Evolutionary conservation across 2,329 filamentous ascomycete species (phyloP).

Genomic region (Fusarium sp.): DNA sequence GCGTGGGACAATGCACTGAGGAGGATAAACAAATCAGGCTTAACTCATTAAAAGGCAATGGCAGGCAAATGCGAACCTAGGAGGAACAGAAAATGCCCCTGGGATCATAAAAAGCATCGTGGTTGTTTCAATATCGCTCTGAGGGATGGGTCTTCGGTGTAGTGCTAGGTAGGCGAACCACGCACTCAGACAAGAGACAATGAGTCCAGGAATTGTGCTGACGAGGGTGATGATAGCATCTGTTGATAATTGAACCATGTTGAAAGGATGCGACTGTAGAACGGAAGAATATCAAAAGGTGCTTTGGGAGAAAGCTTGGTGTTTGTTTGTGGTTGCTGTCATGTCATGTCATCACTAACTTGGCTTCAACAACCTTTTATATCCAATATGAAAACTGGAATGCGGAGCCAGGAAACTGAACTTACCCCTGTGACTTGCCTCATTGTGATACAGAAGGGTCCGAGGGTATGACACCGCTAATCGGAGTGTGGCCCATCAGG

Average conservation of each 20-base stretch:
- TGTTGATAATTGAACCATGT: not conserved
- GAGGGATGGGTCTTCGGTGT: not conserved
- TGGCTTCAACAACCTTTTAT: not conserved
- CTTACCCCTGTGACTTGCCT: too few species aligned
- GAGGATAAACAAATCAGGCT: not conserved
- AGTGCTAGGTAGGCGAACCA: slow-evolving; percentile 4
- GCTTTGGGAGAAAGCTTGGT: not conserved
- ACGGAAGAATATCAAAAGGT: not conserved
- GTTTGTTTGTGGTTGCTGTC: not conserved
- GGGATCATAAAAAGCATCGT: not conserved
- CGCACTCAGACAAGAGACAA: not conserved
- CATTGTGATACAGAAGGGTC: too few species aligned
- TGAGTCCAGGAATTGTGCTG: not conserved
- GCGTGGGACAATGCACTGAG: not conserved
- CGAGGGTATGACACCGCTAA: too few species aligned
- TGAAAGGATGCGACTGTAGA: not conserved
- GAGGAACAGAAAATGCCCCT: fast-evolving
- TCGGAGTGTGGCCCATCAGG: too few species aligned
- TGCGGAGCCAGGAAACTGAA: too few species aligned
- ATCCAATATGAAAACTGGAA: not conserved
- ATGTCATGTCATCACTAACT: not conserved
- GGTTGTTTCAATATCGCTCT: fast-evolving
- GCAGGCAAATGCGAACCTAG: fast-evolving
- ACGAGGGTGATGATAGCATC: not conserved
- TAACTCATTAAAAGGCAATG: fast-evolving